A percentile compares a stretch with the other conserved stretches of the same genome.
These are phyloP conservation scores for Metarhizium anisopliae DNA, from an alignment of 2,329 filamentous ascomycete species.

Conservation along the genomic window DNA sequence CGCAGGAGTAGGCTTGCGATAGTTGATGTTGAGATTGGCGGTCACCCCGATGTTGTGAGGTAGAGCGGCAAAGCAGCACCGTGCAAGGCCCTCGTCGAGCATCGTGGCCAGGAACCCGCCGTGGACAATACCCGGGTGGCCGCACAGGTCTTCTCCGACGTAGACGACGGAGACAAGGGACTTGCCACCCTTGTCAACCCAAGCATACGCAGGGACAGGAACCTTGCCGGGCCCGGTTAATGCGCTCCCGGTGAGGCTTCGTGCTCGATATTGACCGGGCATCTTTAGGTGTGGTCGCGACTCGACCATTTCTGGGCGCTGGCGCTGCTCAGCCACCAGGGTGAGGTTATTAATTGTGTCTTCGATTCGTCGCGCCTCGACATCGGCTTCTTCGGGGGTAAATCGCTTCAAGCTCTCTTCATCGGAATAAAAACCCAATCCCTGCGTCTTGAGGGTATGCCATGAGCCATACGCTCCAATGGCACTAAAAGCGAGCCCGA, in stretches of 20 bases:
- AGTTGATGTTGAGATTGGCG: constrained; percentile 75
- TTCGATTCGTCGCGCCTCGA: constrained; percentile 53
- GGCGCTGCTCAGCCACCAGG: constrained; percentile 59
- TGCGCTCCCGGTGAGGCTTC: constrained; percentile 76
- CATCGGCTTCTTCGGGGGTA: constrained; percentile 38
- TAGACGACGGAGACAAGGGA: constrained; percentile 65
- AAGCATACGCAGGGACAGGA: constrained; percentile 71
- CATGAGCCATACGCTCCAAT: constrained; percentile 26
- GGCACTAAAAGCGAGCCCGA: constrained; percentile 21
- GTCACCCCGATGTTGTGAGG: constrained; percentile 83
- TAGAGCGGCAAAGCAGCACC: constrained; percentile 80
- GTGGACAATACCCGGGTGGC: constrained; percentile 84
- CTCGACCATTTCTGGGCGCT: constrained; percentile 58
- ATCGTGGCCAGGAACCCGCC: constrained; percentile 88
- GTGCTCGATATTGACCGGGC: constrained; percentile 55
- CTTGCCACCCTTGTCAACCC: constrained; percentile 62
- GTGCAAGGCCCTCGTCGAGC: constrained; percentile 79
- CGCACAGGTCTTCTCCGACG: constrained; percentile 72
- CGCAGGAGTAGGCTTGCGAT: constrained; percentile 70
- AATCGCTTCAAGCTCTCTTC: constrained; percentile 65
- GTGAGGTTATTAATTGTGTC: constrained; percentile 67
- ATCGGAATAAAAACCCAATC: constrained; percentile 42
- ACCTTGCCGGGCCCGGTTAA: constrained; percentile 68
- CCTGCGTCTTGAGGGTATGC: constrained; percentile 24
- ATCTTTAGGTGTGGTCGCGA: constrained; percentile 83